Evolutionary conservation across 2,329 filamentous ascomycete species (phyloP), one percentile per base, ranked within the genome.

Genomic region (Epichloe elymi): DNA sequence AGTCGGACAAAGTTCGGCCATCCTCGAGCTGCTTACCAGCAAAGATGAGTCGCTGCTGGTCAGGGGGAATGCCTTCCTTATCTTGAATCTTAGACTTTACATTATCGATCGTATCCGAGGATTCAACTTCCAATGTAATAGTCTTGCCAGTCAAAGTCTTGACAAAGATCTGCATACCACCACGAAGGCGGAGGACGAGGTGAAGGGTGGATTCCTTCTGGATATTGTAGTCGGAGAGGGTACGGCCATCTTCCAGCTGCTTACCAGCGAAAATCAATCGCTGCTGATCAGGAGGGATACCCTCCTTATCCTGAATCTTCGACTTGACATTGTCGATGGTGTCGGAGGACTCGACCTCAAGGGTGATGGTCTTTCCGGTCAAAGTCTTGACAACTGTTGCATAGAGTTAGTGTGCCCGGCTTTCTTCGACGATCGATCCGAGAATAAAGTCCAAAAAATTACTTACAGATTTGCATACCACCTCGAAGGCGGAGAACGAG

Each of bases 251-350:
- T 69, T 96, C 90, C 11, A 95, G 80, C 68, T 96, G 90, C 79
- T 96, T 96, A 52, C 90, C 90, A 47, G 90, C 89, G 60, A 96
- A 96, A 66, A 95, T 96, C 58, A 96, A 70, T 61, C 89, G 90
- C 74, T 96, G 90, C 70, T 96, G 90, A 65, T 95, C 90, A 8
- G 90, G 90, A 41, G 90, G 90, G 49, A 96, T 96, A 26, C 90
- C 90, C 71, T 96, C 90, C 80, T 96, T 96, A 65, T 96, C 90
- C 70, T 96, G 90, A 42, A 96, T 96, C 80, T 96, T 96, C 48
- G 79, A 82, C 82, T 96, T 96, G 39, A 96, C 90, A 56, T 95
- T 95, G 75, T 95, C 89, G 70, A 95, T 95, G 40, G 89, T 95
- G 61, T 95, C 89, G 1, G 82, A 86, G 0, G 85, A 89, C 68